Percentiles rank a stretch among this genome's conserved stretches.
Conservation (phyloP, 495 filamentous ascomycete species). For the Daldinia loculata region DNA sequence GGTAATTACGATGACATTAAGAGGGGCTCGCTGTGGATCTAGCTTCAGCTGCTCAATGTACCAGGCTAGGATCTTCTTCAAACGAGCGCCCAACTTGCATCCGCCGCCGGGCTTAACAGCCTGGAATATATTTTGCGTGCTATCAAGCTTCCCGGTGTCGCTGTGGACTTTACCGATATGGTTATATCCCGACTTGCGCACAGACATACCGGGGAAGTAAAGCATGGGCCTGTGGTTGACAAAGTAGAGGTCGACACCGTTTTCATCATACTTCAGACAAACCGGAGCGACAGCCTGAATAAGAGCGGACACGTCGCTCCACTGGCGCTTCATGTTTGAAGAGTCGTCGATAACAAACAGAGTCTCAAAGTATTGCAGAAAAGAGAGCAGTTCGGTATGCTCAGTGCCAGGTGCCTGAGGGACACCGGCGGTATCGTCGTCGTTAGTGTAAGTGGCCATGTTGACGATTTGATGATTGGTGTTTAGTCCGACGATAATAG, state of each 20-base stretch:
- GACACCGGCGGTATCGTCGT: conserved; percentile 37
- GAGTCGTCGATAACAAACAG: conserved; percentile 36
- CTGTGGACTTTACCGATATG: conserved; percentile 37
- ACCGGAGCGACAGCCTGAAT: conserved; percentile 33
- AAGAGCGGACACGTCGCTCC: conserved; percentile 36
- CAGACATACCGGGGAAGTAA: conserved; percentile 37
- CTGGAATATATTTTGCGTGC: conserved; percentile 35
- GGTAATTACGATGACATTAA: conserved; percentile 38
- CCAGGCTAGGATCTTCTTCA: conserved; percentile 31
- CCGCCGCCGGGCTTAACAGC: conserved; percentile 34
- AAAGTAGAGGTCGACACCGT: conserved; percentile 41
- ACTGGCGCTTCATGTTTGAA: conserved; percentile 32
- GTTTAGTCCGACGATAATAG: not conserved
- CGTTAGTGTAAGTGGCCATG: conserved; percentile 35
- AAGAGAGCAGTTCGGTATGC: conserved; percentile 34
- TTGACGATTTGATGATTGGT: not conserved
- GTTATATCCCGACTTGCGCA: conserved; percentile 39
- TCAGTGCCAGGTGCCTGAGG: conserved; percentile 29
- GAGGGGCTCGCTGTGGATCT: conserved; percentile 35
- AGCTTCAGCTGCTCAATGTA: conserved; percentile 37
- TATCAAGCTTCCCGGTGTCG: conserved; percentile 31
- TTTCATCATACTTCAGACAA: conserved; percentile 38
- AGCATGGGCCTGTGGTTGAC: conserved; percentile 37
- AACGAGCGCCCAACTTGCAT: conserved; percentile 30
- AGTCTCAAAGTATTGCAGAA: conserved; percentile 36